phyloP scores from a whole-genome alignment of 176 grass and related monocot genomes.

The Carex cristatella region DNA sequence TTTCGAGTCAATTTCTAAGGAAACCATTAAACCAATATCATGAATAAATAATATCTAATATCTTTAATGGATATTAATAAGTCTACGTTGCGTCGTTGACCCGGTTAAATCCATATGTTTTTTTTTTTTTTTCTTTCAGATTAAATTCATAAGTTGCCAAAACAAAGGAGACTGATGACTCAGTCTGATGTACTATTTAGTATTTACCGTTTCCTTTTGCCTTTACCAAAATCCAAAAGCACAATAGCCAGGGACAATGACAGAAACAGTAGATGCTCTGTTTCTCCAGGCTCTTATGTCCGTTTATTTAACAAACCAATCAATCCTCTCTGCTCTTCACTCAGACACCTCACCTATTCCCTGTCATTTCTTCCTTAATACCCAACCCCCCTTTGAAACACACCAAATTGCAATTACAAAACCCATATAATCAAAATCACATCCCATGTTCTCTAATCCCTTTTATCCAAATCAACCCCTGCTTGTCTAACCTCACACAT shows the following conservation, averaged over 20 bases:
- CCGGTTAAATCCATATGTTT: too few species aligned
- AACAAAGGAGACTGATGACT: background rate
- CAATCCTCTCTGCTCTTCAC: background rate
- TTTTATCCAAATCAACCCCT: background rate
- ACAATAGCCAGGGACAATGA: background rate
- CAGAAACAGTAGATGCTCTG: background rate
- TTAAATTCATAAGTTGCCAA: background rate
- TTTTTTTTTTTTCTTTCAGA: too few species aligned
- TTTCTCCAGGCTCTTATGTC: background rate
- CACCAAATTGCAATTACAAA: conserved; percentile 10
- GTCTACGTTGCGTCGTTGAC: too few species aligned
- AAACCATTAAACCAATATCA: too few species aligned
- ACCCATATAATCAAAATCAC: background rate
- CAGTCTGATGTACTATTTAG: background rate
- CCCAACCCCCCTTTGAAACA: background rate
- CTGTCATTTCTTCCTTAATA: conserved; percentile 7
- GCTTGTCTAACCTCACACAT: conserved; percentile 20
- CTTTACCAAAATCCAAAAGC: background rate
- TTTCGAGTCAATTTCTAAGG: too few species aligned
- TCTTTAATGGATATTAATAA: too few species aligned
- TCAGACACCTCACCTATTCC: background rate
- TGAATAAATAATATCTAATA: too few species aligned
- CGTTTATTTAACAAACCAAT: conserved; percentile 8
- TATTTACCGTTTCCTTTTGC: background rate
- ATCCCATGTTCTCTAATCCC: conserved; percentile 4